phyloP scores from a whole-genome alignment of 2,329 filamentous ascomycete species.

The Sclerotinia subarctica region DNA sequence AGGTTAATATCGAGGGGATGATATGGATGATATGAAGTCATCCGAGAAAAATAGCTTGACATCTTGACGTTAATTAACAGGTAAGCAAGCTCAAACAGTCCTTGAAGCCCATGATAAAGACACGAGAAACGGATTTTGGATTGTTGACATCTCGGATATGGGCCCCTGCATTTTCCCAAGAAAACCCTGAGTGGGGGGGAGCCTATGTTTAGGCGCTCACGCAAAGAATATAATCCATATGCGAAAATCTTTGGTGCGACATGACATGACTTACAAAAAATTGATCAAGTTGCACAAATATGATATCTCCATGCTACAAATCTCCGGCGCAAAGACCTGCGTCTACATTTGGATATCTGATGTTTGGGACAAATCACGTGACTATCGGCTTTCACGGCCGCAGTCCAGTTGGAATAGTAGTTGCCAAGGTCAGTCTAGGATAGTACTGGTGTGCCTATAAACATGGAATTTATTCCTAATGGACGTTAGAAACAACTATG shows the following conservation, averaged over 20 bases:
- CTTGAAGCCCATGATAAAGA: not conserved
- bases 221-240: not conserved
- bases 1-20: conserved; percentile 31
- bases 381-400: not conserved
- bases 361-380: not conserved
- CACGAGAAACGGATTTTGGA: conserved; percentile 8
- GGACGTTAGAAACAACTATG: not conserved
- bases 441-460: too few species aligned
- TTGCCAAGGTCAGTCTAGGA: not conserved
- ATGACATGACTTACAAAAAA: not conserved
- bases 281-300: conserved; percentile 7
- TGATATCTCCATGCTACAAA: not conserved
- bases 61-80: not conserved
- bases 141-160: conserved; percentile 13
- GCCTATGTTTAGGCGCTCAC: not conserved
- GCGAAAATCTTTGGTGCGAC: not conserved
- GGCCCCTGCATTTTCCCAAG: conserved; percentile 8
- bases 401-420: too few species aligned
- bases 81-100: not conserved
- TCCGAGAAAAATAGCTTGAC: conserved; percentile 12
- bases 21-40: conserved; percentile 30
- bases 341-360: not conserved
- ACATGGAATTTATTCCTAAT: not conserved
- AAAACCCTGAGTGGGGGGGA: conserved; percentile 9
- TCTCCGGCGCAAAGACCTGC: not conserved